phyloP scores from a whole-genome alignment of 2,329 filamentous ascomycete genomes.

The Botrytis elliptica region DNA sequence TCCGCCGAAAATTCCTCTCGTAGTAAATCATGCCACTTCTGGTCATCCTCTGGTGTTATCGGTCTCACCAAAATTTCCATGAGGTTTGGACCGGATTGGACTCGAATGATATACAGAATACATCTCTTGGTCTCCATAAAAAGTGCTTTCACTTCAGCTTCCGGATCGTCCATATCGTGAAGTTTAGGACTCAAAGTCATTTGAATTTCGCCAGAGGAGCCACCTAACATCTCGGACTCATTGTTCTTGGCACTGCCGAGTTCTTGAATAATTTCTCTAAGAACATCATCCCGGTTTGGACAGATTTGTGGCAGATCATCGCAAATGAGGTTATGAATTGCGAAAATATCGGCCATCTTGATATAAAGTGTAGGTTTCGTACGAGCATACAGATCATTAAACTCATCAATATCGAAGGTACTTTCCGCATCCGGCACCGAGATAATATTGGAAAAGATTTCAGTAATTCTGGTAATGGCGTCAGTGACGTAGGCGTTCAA shows the following conservation, averaged over 20 bases:
- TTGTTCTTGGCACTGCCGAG: slow-evolving; percentile 95
- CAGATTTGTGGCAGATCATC: slow-evolving; percentile 76
- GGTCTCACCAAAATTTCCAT: slow-evolving; percentile 93
- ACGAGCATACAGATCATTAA: slow-evolving; percentile 95
- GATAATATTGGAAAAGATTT: slow-evolving; percentile 76
- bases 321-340: slow-evolving; percentile 85
- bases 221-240: slow-evolving; percentile 86
- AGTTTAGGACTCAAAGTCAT: slow-evolving; percentile 88
- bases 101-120: slow-evolving; percentile 94
- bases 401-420: slow-evolving; percentile 97
- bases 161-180: slow-evolving; percentile 87
- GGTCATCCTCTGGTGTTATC: slow-evolving; percentile 81
- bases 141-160: slow-evolving; percentile 84
- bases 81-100: slow-evolving; percentile 89
- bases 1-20: slow-evolving; percentile 74
- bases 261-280: slow-evolving; percentile 89
- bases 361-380: slow-evolving; percentile 98
- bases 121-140: slow-evolving; percentile 99
- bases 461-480: slow-evolving; percentile 74
- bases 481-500: slow-evolving; percentile 89
- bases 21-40: slow-evolving; percentile 79
- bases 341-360: slow-evolving; percentile 96
- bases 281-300: slow-evolving; percentile 76
- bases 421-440: slow-evolving; percentile 81
- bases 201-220: slow-evolving; percentile 79